Percentiles rank a stretch among this genome's conserved stretches.
phyloP scores from a whole-genome alignment of 352 stramenopile species.

The Globisporangium barbulae region DNA sequence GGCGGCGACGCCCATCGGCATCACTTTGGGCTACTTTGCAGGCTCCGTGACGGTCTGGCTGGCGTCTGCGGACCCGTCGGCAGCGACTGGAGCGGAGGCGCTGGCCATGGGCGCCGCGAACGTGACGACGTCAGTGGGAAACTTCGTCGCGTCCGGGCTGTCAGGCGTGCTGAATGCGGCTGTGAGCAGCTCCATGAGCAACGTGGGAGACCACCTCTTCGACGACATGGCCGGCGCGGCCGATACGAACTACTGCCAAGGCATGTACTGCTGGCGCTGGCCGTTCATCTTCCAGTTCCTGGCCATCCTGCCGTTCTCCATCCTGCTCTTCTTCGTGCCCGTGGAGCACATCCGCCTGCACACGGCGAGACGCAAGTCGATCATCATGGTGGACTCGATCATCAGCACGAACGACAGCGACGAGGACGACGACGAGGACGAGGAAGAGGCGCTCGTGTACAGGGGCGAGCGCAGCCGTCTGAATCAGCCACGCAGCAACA shows the following conservation, averaged over 20 bases:
- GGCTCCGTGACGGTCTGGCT: slow-evolving; percentile 75
- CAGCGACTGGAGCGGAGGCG: slow-evolving; percentile 11
- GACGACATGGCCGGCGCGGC: slow-evolving; percentile 29
- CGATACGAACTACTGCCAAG: slow-evolving; percentile 48
- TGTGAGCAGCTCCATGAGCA: slow-evolving; percentile 20
- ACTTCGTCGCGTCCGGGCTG: slow-evolving; percentile 12
- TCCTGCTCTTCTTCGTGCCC: slow-evolving; percentile 81
- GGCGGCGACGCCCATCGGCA: slow-evolving; percentile 64
- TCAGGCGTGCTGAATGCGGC: slow-evolving; percentile 24
- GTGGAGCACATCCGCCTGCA: slow-evolving; percentile 62
- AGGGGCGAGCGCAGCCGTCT: slow-evolving; percentile 29
- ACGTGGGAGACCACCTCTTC: slow-evolving; percentile 29
- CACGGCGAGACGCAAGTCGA: slow-evolving; percentile 45
- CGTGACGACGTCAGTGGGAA: slow-evolving; percentile 8
- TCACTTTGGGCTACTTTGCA: slow-evolving; percentile 75
- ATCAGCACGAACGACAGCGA: slow-evolving; percentile 40
- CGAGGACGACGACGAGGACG: slow-evolving; percentile 27
- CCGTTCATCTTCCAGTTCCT: slow-evolving; percentile 80
- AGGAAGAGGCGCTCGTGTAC: slow-evolving; percentile 21
- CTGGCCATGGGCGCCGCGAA: slow-evolving; percentile 11
- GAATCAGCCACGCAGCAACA: slow-evolving; percentile 15
- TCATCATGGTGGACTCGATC: slow-evolving; percentile 60
- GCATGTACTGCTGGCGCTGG: slow-evolving; percentile 87
- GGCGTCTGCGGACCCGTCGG: slow-evolving; percentile 17
- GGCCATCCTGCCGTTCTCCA: slow-evolving; percentile 65